Conservation (phyloP, 176 grass and related monocot species). For the Oropetium thomaeum region DNA sequence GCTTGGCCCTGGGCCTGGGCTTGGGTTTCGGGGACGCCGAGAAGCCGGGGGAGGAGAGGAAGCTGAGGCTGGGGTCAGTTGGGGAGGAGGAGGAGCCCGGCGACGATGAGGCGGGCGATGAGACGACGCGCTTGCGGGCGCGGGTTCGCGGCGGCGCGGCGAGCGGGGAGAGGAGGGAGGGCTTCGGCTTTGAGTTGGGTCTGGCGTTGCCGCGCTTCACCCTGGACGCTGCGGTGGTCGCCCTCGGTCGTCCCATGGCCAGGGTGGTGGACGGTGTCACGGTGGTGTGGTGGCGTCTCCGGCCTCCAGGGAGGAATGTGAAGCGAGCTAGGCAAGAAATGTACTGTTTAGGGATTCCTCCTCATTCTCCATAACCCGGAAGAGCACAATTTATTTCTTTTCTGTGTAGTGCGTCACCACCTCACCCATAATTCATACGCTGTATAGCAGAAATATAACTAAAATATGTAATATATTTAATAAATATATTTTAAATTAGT, state of each 20-base stretch:
- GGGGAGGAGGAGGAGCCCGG: not conserved
- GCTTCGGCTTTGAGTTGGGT: not conserved
- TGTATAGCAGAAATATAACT: too few species aligned
- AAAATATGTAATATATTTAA: too few species aligned
- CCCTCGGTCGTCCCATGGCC: constrained; percentile 32
- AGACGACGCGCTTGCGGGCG: not conserved
- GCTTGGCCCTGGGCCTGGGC: constrained; percentile 19
- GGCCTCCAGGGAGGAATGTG: not conserved
- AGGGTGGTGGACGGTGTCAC: too few species aligned
- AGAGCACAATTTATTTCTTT: too few species aligned
- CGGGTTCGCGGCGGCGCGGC: constrained; percentile 1
- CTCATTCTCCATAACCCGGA: too few species aligned
- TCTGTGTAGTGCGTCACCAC: too few species aligned
- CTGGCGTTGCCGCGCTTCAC: constrained; percentile 5
- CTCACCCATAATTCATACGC: too few species aligned
- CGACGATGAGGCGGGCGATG: constrained; percentile 7
- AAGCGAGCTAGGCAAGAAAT: not conserved
- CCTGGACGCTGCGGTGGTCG: constrained; percentile 4
- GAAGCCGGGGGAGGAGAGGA: constrained; percentile 23
- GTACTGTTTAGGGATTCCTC: not conserved
- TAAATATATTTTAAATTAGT: too few species aligned
- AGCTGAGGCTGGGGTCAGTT: not conserved
- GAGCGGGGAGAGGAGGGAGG: constrained; percentile 30
- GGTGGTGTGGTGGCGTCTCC: not conserved
- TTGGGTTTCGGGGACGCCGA: constrained; percentile 22